A percentile compares a stretch with the other conserved stretches of the same genome.
Conservation (phyloP, 345 rosid species). For the Euclidium syriacum region DNA sequence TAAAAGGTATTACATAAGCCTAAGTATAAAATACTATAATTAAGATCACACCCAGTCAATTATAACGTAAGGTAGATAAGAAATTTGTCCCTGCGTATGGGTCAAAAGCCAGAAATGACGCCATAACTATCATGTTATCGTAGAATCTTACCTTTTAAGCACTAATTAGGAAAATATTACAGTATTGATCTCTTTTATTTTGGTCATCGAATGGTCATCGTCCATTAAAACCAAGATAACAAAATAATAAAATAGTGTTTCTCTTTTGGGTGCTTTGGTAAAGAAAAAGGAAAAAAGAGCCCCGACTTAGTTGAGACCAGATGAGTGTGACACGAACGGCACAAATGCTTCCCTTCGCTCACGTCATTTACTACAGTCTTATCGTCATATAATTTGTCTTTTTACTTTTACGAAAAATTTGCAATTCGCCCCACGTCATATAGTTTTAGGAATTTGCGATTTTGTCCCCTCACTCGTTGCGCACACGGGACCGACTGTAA, state of each 20-base stretch:
- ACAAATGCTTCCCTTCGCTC: not conserved
- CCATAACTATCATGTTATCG: not conserved
- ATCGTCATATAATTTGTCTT: not conserved
- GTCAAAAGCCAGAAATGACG: constrained; percentile 32
- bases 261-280: constrained; percentile 25
- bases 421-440: not conserved
- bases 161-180: constrained; percentile 3
- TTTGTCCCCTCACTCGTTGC: constrained; percentile 4
- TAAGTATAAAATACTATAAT: not conserved
- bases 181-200: not conserved
- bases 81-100: constrained; percentile 9
- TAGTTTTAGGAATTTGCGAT: not conserved
- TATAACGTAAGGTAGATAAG: not conserved
- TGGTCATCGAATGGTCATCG: constrained; percentile 25
- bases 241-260: constrained; percentile 19
- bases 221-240: constrained; percentile 21
- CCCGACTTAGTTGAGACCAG: constrained; percentile 11
- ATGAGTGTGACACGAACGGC: constrained; percentile 30
- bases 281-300: not conserved
- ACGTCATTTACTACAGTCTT: constrained; percentile 2
- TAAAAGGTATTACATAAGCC: constrained; percentile 17
- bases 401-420: constrained; percentile 15
- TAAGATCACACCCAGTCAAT: constrained; percentile 15
- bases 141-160: not conserved
- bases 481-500: not conserved